Conservation (phyloP, 2,329 filamentous ascomycete genomes). For the Orbilia javanica region DNA sequence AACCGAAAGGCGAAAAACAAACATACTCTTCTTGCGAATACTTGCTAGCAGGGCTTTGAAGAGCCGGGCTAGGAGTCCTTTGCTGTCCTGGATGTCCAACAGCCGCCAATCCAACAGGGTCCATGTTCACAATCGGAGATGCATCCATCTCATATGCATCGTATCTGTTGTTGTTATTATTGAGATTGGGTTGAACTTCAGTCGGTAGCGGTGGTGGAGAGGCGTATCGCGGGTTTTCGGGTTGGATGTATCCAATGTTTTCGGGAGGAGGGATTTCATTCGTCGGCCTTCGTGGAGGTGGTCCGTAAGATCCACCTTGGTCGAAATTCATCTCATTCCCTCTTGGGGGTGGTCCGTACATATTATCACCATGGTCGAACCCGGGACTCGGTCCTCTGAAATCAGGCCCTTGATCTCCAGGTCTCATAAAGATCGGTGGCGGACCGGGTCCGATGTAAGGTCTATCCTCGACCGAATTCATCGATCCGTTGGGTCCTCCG, state of each 20-base stretch:
- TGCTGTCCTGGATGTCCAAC: slow-evolving; percentile 24
- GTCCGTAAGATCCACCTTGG: slow-evolving; percentile 34
- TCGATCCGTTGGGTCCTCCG: slow-evolving; percentile 47
- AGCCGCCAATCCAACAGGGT: slow-evolving; percentile 36
- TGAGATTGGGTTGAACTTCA: background rate
- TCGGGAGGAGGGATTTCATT: slow-evolving; percentile 40
- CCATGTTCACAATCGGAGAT: slow-evolving; percentile 40
- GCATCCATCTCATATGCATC: slow-evolving; percentile 56
- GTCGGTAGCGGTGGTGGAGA: slow-evolving; percentile 31
- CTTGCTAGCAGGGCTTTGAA: slow-evolving; percentile 52
- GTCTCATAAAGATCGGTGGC: slow-evolving; percentile 52
- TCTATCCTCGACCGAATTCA: slow-evolving; percentile 53
- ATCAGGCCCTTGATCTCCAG: slow-evolving; percentile 40
- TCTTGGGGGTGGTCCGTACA: slow-evolving; percentile 55
- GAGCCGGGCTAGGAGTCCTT: slow-evolving; percentile 49
- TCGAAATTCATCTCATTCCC: slow-evolving; percentile 36
- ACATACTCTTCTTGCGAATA: slow-evolving; percentile 59
- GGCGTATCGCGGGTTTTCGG: slow-evolving; percentile 54
- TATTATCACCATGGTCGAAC: slow-evolving; percentile 49
- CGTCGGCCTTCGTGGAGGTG: slow-evolving; percentile 52
- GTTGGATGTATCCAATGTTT: slow-evolving; percentile 24
- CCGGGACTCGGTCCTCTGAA: slow-evolving; percentile 22
- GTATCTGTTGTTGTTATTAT: slow-evolving; percentile 22
- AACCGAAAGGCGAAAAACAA: slow-evolving; percentile 4
- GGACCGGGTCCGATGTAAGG: slow-evolving; percentile 59